phyloP scores from a whole-genome alignment of 2,329 filamentous ascomycete species.

The Harringtonia aguacate region DNA sequence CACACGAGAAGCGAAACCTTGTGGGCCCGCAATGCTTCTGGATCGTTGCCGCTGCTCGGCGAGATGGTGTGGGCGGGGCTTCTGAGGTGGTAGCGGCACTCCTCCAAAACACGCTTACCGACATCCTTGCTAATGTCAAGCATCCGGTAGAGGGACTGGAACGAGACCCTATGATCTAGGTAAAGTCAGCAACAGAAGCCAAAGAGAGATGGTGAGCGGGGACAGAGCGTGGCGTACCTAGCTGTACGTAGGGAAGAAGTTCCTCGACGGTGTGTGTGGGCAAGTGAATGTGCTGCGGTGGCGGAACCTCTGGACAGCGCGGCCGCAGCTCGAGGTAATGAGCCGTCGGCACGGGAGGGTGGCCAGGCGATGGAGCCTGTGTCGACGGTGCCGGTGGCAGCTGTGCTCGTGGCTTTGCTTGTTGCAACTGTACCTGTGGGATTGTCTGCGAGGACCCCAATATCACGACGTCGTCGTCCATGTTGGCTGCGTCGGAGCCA shows the following conservation, averaged over 20 bases:
- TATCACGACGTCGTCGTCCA: background rate
- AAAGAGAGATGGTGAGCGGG: background rate
- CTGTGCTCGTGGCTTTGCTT: background rate
- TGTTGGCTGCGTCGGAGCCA: background rate
- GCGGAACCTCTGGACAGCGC: conserved; percentile 7
- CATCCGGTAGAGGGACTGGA: conserved; percentile 3
- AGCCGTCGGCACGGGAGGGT: background rate
- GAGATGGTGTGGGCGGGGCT: conserved; percentile 2
- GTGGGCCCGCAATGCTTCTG: conserved; percentile 4
- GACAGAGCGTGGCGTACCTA: background rate
- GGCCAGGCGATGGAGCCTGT: background rate
- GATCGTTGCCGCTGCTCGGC: conserved; percentile 5
- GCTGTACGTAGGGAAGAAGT: conserved; percentile 11
- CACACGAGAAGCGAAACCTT: conserved; percentile 9
- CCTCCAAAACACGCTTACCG: background rate
- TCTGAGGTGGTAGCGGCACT: conserved; percentile 5
- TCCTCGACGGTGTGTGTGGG: conserved; percentile 3
- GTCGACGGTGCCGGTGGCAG: background rate
- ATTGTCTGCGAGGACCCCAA: background rate
- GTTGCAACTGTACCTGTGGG: background rate
- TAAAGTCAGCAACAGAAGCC: background rate
- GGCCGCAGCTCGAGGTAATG: conserved; percentile 12
- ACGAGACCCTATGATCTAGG: conserved; percentile 3
- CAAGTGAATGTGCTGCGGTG: conserved; percentile 9
- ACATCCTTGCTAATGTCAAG: conserved; percentile 5